phyloP scores from a whole-genome alignment of 1,139 yeast genomes.

The Wickerhamomyces sp. region DNA sequence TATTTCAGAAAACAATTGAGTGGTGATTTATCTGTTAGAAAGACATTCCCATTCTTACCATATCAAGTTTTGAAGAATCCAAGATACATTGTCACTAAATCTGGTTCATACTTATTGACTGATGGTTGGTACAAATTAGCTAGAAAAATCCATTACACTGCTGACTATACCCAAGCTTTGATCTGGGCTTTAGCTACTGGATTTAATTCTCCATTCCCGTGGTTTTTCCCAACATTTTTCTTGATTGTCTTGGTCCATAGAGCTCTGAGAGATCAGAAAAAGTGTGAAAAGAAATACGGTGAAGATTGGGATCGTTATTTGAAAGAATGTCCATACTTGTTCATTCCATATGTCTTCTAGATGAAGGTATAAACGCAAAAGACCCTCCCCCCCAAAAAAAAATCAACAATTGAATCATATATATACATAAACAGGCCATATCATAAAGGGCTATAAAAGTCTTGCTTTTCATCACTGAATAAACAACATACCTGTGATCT shows the following conservation, averaged over 20 bases:
- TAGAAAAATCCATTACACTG: conserved; percentile 92
- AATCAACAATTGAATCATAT: background rate
- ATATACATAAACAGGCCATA: no score
- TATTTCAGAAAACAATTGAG: conserved; percentile 83
- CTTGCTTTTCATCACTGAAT: no score
- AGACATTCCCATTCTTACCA: conserved; percentile 91
- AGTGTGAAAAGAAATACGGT: conserved; percentile 85
- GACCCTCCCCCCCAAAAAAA: background rate
- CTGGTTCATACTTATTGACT: conserved; percentile 77
- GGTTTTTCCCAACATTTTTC: conserved; percentile 94
- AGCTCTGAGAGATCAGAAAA: conserved; percentile 77
- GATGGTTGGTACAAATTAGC: conserved; percentile 95
- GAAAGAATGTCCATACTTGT: conserved; percentile 85
- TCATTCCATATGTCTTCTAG: conserved; percentile 80
- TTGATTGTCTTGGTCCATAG: conserved; percentile 83
- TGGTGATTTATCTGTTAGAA: conserved; percentile 72
- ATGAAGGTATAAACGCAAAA: background rate
- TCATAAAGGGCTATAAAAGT: no score
- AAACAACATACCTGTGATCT: no score
- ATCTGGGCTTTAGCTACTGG: conserved; percentile 95
- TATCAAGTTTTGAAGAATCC: conserved; percentile 79
- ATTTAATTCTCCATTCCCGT: conserved; percentile 79
- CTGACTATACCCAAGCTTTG: conserved; percentile 82
- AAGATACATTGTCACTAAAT: conserved; percentile 72
- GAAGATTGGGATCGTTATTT: conserved; percentile 87